Conservation (phyloP, 2,329 filamentous ascomycete genomes). For the Fusarium piperis region DNA sequence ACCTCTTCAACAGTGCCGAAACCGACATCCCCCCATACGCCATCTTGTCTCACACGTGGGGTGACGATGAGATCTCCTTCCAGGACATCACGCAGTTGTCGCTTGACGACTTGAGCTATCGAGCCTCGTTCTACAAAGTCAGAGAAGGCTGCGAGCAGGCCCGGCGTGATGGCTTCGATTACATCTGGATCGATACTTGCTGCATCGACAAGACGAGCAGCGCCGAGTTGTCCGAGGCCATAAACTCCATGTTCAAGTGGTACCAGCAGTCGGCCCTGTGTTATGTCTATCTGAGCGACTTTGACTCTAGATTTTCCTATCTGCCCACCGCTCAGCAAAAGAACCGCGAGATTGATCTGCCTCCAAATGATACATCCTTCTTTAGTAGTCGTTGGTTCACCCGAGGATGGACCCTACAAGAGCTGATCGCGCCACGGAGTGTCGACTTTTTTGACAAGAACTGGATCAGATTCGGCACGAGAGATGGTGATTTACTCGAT, state of each 20-base stretch:
- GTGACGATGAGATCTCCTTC: slow-evolving; percentile 42
- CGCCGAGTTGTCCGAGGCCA: slow-evolving; percentile 41
- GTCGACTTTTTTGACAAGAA: slow-evolving; percentile 43
- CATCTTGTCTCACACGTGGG: slow-evolving; percentile 52
- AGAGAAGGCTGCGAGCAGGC: slow-evolving; percentile 26
- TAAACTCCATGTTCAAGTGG: slow-evolving; percentile 45
- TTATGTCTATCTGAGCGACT: slow-evolving; percentile 42
- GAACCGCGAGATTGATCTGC: not conserved
- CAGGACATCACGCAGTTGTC: slow-evolving; percentile 34
- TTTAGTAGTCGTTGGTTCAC: slow-evolving; percentile 36
- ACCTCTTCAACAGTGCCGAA: slow-evolving; percentile 34
- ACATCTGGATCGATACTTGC: slow-evolving; percentile 45
- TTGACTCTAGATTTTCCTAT: not conserved
- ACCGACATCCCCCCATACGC: slow-evolving; percentile 41
- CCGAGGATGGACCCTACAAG: slow-evolving; percentile 43
- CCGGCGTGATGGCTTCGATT: slow-evolving; percentile 2
- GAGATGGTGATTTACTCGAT: slow-evolving; percentile 25
- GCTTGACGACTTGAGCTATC: not conserved
- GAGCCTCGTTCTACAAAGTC: slow-evolving; percentile 34
- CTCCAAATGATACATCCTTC: slow-evolving; percentile 10
- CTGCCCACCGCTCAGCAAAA: not conserved
- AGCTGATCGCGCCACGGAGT: slow-evolving; percentile 42
- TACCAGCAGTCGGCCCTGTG: slow-evolving; percentile 38
- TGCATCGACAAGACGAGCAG: slow-evolving; percentile 44
- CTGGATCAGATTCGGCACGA: slow-evolving; percentile 43